Base-by-base conservation (phyloP, 2,329 filamentous ascomycete species). In the Camptophora hylomeconis region DNA sequence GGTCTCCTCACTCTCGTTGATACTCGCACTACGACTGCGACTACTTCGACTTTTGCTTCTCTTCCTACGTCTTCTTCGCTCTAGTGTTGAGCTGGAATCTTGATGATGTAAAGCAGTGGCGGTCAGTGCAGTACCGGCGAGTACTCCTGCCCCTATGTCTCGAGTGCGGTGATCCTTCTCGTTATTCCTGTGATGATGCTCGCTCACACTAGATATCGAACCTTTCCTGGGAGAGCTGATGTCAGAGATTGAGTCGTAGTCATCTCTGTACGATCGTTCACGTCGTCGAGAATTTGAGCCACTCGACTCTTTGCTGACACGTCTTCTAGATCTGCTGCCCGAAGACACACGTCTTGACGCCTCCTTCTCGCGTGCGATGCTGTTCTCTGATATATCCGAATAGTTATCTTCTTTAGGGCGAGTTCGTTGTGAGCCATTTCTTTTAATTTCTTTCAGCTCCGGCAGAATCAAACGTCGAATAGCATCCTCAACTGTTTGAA, bases 401-500 rank as follows among this genome's bases (percentile, higher is more conserved):
- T 72, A 63, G 49, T 69, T 62, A 36, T 74, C 69, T 31, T 63
- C 64, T 17, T 77, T 69, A 17, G 76, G 31, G 71, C 72, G 7
- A 71, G 72, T 44, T 73, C 40, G 78, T 69, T 38, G 77, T 73
- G 40, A 78, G 51, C 87, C 80, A 48, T 93, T 84, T 45, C 86
- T 75, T 53, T 93, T 94, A 31, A 98, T 63, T 7, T 84, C 82
- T 44, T 83, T 87, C 24, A 98, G 65, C 53, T 98, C 87, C 0
- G 89, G 89, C 3, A 98, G 59, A 30, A 94, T 92, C 27, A 93
- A 65, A 26, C 84, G 72, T 38, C 83, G 76, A 47, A 94, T 92
- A 9, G 84, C 84, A 56, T 93, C 84, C 56, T 94, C 86, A 3
- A 94, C 86, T 0, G 84, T 89, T 46, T 89, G 81, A 2, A 94